A percentile compares a stretch with the other conserved stretches of the same genome.
phyloP scores from a whole-genome alignment of 2,329 filamentous ascomycete species.

The Aspergillus sp. region DNA sequence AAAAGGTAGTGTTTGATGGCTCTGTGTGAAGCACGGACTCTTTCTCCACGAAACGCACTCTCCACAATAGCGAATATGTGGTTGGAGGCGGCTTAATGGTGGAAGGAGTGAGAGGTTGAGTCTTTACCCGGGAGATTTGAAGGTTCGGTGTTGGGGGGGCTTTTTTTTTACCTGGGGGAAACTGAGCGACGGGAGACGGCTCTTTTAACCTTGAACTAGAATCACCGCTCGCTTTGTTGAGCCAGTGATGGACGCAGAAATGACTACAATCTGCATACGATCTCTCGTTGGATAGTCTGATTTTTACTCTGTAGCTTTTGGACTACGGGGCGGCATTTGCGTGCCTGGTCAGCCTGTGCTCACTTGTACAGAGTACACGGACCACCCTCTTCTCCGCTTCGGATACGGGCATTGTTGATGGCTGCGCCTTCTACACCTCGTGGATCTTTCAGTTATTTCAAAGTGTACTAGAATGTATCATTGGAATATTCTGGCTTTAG shows the following conservation, averaged over 20 bases:
- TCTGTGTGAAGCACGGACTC: neutral
- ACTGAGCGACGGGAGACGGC: neutral
- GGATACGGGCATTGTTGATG: neutral
- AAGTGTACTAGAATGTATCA: neutral
- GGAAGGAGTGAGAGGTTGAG: conserved; percentile 6
- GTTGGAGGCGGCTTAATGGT: conserved; percentile 4
- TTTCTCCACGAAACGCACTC: conserved; percentile 2
- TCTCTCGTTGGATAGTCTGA: conserved; percentile 5
- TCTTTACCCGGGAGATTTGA: conserved; percentile 9
- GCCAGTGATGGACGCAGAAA: conserved; percentile 1
- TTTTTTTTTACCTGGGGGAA: neutral
- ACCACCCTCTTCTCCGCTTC: neutral
- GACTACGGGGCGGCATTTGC: neutral
- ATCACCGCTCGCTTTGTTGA: conserved; percentile 1
- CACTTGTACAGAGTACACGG: neutral
- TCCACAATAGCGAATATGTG: conserved; percentile 6
- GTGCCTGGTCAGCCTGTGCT: neutral
- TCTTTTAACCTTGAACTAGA: neutral
- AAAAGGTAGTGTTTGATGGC: neutral
- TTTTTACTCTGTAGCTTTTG: conserved; percentile 2
- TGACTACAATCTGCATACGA: neutral
- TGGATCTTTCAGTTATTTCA: neutral
- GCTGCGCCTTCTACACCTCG: neutral
- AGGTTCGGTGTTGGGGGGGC: neutral
- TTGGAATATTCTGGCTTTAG: neutral